Evolutionary conservation across 2,329 filamentous ascomycete species (phyloP).

Genomic region (Talaromyces sp.): DNA sequence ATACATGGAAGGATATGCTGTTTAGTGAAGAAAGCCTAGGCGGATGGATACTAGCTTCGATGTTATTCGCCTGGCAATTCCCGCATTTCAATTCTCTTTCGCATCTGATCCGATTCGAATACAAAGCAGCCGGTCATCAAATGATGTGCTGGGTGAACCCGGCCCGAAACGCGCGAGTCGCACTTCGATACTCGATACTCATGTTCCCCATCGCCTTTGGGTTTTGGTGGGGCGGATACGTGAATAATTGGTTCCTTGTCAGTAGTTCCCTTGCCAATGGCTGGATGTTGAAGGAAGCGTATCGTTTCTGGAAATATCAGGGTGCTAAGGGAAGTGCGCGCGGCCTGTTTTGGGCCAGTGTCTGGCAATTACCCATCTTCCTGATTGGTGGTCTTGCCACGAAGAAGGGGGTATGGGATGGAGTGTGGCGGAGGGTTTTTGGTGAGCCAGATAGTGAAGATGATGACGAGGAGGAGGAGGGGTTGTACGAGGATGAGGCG

Average conservation of each 20-base stretch:
- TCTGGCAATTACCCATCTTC: conserved; percentile 89
- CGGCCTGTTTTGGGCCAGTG: conserved; percentile 91
- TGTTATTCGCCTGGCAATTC: conserved; percentile 96
- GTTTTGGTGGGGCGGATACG: conserved; percentile 72
- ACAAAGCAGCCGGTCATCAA: conserved; percentile 62
- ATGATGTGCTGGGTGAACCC: conserved; percentile 87
- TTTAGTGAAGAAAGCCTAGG: conserved; percentile 65
- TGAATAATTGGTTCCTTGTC: conserved; percentile 76
- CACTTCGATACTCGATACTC: conserved; percentile 74
- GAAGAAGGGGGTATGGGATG: conserved; percentile 87
- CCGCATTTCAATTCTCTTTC: conserved; percentile 95
- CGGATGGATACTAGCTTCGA: conserved; percentile 78
- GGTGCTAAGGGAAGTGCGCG: conserved; percentile 76
- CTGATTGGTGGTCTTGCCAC: conserved; percentile 86
- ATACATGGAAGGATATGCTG: conserved; percentile 72
- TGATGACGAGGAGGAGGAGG: conserved; percentile 55
- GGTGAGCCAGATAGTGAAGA: conserved; percentile 56
- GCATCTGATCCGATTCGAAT: conserved; percentile 84
- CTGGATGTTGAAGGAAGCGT: conserved; percentile 78
- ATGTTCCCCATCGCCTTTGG: conserved; percentile 84
- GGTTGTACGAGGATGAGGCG: conserved; percentile 43
- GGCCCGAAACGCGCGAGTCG: conserved; percentile 76
- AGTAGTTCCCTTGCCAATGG: conserved; percentile 77
- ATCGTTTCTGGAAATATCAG: conserved; percentile 72
- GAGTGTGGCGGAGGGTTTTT: conserved; percentile 66